Percentiles rank a stretch among this genome's conserved stretches.
Conservation (phyloP, 495 filamentous ascomycete species). For the Hyaloscypha finlandica region DNA sequence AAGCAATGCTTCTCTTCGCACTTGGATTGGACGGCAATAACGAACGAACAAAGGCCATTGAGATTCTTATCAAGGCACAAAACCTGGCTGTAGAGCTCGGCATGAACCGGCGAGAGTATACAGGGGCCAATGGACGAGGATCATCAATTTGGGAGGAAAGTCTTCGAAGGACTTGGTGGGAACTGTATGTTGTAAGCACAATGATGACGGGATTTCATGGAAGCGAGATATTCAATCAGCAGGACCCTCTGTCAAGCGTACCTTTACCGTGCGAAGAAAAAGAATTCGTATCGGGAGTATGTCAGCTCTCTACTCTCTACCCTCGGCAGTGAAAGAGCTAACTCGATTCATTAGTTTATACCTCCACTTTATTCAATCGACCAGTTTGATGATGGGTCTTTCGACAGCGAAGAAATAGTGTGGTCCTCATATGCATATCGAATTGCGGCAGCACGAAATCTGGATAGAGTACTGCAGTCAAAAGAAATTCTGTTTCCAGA, state of each 20-base stretch:
- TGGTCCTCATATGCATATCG: constrained; percentile 80
- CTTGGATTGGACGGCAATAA: constrained; percentile 76
- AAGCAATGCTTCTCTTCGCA: constrained; percentile 73
- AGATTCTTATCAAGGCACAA: constrained; percentile 66
- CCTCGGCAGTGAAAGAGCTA: not conserved
- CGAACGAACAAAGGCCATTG: constrained; percentile 61
- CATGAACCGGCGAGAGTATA: constrained; percentile 61
- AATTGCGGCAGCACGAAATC: constrained; percentile 69
- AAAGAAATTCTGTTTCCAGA: constrained; percentile 44
- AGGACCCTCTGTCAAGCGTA: constrained; percentile 55
- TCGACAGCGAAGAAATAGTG: constrained; percentile 54
- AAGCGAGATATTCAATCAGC: constrained; percentile 55
- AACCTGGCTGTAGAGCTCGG: constrained; percentile 74
- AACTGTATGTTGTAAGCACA: constrained; percentile 77
- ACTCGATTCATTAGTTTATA: constrained; percentile 51
- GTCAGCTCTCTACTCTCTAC: constrained; percentile 32
- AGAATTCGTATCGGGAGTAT: constrained; percentile 65
- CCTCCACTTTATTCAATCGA: constrained; percentile 59
- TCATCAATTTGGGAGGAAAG: constrained; percentile 62
- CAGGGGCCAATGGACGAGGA: constrained; percentile 43
- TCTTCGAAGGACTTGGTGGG: constrained; percentile 89
- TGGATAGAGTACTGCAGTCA: constrained; percentile 70
- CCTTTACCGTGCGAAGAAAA: constrained; percentile 73
- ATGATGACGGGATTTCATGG: constrained; percentile 58
- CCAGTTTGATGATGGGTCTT: constrained; percentile 70